A percentile compares a stretch with the other conserved stretches of the same genome.
These are phyloP conservation scores for Mallotus repandus DNA, from an alignment of 441 rosid species.

Conservation along the genomic window DNA sequence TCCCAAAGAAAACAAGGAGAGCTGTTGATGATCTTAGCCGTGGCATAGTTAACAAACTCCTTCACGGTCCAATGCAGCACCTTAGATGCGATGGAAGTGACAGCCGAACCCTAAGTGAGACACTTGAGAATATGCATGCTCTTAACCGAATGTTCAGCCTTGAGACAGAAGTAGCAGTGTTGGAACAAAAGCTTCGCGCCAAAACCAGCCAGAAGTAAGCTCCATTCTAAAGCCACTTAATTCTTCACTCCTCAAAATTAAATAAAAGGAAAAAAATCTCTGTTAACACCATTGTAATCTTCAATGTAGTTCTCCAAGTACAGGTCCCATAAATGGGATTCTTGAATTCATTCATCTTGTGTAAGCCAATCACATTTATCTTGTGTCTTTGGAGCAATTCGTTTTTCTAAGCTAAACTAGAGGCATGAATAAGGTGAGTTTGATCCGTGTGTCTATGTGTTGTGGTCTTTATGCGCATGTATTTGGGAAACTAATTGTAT, in stretches of 20 bases:
- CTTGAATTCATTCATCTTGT: slow-evolving; percentile 31
- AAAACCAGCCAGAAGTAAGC: slow-evolving; percentile 62
- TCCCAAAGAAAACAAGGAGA: slow-evolving; percentile 75
- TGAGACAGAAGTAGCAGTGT: slow-evolving; percentile 64
- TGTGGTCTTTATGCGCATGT: slow-evolving; percentile 20
- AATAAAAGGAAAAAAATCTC: slow-evolving; percentile 38
- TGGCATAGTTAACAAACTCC: slow-evolving; percentile 78
- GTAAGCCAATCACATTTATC: slow-evolving; percentile 12
- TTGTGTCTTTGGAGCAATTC: slow-evolving; percentile 13
- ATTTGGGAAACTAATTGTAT: slow-evolving; percentile 13
- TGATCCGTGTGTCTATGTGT: slow-evolving; percentile 19
- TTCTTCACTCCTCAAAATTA: slow-evolving; percentile 12
- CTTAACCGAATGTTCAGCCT: slow-evolving; percentile 91
- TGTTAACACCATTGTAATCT: slow-evolving; percentile 11
- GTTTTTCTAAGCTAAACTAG: slow-evolving; percentile 24
- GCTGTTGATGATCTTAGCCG: slow-evolving; percentile 86
- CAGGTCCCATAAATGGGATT: slow-evolving; percentile 17
- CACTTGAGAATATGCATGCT: slow-evolving; percentile 93
- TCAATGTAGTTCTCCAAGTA: slow-evolving; percentile 7
- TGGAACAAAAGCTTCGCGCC: slow-evolving; percentile 82
- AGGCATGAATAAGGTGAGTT: slow-evolving; percentile 25
- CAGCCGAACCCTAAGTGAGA: slow-evolving; percentile 69
- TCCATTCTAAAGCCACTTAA: slow-evolving; percentile 11
- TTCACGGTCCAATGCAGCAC: slow-evolving; percentile 98
- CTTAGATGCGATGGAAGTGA: slow-evolving; percentile 78